phyloP scores from a whole-genome alignment of 2,329 filamentous ascomycete genomes.

The Truncatella angustata region DNA sequence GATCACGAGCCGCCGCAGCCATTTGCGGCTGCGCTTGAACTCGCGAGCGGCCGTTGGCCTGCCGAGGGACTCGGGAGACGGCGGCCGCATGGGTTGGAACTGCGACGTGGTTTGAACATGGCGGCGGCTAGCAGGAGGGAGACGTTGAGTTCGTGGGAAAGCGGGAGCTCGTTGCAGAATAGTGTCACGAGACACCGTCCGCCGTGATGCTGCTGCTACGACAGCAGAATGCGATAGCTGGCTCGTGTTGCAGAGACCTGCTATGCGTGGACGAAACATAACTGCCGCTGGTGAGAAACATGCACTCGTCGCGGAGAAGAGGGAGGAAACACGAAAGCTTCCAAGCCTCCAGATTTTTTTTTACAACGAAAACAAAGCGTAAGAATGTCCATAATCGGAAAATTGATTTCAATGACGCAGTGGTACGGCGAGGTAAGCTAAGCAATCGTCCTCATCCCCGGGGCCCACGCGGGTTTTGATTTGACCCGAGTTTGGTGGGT shows the following conservation, averaged over 20 bases:
- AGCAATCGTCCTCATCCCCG: no score
- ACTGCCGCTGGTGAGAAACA: conserved; percentile 4
- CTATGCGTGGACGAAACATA: conserved; percentile 27
- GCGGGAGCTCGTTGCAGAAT: not conserved
- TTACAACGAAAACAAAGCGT: conserved; percentile 11
- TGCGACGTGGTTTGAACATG: conserved; percentile 31
- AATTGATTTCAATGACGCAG: conserved; percentile 17
- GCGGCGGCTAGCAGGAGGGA: conserved; percentile 15
- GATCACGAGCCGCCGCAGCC: conserved; percentile 71
- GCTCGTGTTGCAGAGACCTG: conserved; percentile 19
- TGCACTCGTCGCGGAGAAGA: conserved; percentile 10
- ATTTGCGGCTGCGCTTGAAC: conserved; percentile 69
- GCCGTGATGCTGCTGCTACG: conserved; percentile 1
- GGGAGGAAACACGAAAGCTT: not conserved
- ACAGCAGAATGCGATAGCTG: conserved; percentile 9
- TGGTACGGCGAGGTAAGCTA: not conserved
- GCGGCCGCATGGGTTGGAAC: conserved; percentile 70
- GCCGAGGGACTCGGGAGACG: conserved; percentile 75
- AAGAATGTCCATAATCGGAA: conserved; percentile 1
- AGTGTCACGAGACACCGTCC: conserved; percentile 5
- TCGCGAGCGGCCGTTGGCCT: conserved; percentile 67
- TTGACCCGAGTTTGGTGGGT: no score
- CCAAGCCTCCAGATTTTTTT: conserved; percentile 12
- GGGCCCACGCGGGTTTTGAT: no score
- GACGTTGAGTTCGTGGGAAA: conserved; percentile 8